These are phyloP conservation scores for Domatiomyces globalis DNA, from an alignment of 2,329 filamentous ascomycete genomes.

Conservation along the genomic window DNA sequence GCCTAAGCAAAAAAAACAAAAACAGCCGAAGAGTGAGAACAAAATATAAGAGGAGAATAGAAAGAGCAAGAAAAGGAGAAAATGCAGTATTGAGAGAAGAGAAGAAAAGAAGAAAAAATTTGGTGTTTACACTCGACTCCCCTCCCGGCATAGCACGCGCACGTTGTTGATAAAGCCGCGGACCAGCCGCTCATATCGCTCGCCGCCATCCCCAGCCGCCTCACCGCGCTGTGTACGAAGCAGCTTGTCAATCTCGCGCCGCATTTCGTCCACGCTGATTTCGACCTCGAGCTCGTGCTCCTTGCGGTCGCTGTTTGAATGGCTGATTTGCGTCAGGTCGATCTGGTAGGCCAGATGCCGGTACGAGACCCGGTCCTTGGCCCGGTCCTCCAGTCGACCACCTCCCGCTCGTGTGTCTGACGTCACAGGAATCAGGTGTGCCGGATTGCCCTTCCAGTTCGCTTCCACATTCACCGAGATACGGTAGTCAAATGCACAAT, in stretches of 20 bases:
- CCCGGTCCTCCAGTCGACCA: conserved; percentile 41
- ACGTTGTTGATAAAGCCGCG: conserved; percentile 38
- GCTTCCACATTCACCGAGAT: conserved; percentile 93
- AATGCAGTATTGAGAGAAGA: too few species aligned
- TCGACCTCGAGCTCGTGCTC: conserved; percentile 38
- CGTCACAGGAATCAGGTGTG: conserved; percentile 33
- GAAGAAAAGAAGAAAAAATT: neutral
- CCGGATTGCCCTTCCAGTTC: conserved; percentile 58
- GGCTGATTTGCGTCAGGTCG: conserved; percentile 81
- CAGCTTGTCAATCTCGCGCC: neutral
- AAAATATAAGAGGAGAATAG: too few species aligned
- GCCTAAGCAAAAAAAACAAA: too few species aligned
- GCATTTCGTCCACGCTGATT: conserved; percentile 26
- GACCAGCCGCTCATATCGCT: conserved; percentile 31
- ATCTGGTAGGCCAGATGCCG: conserved; percentile 75
- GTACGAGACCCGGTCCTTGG: conserved; percentile 87
- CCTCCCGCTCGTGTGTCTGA: conserved; percentile 17
- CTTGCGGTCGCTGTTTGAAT: conserved; percentile 27
- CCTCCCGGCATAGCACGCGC: conserved; percentile 28
- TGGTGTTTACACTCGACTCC: neutral
- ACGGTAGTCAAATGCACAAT: conserved; percentile 69
- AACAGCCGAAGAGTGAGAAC: too few species aligned
- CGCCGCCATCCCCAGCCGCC: neutral
- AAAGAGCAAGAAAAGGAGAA: too few species aligned
- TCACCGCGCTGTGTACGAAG: neutral